Percentiles rank a stretch among this genome's conserved stretches.
phyloP scores from a whole-genome alignment of 495 filamentous ascomycete genomes.

The Chaetomidium leptoderma region DNA sequence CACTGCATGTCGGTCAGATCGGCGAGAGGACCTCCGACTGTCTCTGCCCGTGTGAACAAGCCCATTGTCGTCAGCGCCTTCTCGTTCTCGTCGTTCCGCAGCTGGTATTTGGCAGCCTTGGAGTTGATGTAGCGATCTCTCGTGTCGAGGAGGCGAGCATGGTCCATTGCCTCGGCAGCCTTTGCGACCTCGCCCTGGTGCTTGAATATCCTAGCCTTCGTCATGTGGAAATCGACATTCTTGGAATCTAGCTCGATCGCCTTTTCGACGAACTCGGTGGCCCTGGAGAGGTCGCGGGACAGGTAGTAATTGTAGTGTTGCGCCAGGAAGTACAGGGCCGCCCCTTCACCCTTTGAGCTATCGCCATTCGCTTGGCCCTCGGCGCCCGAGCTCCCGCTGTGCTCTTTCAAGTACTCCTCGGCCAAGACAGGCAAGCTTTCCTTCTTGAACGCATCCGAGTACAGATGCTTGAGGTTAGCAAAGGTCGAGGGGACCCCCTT shows the following conservation, averaged over 20 bases:
- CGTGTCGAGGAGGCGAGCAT: conserved; percentile 76
- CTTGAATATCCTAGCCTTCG: conserved; percentile 91
- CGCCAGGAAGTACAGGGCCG: conserved; percentile 84
- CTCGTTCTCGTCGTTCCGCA: conserved; percentile 87
- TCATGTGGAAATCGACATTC: conserved; percentile 90
- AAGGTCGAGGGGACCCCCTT: conserved; percentile 97
- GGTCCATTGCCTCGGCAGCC: conserved; percentile 83
- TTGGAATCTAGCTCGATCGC: conserved; percentile 71
- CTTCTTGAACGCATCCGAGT: conserved; percentile 70
- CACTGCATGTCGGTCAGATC: conserved; percentile 99
- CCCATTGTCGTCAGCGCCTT: conserved; percentile 82
- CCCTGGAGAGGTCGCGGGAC: conserved; percentile 77
- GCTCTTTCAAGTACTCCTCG: conserved; percentile 65
- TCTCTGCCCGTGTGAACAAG: conserved; percentile 85
- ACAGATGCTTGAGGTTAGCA: conserved; percentile 90
- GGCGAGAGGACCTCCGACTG: conserved; percentile 77
- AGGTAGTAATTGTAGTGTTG: conserved; percentile 95
- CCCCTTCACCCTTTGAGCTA: conserved; percentile 63
- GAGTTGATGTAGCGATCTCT: conserved; percentile 97
- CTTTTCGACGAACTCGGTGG: conserved; percentile 76
- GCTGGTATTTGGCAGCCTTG: conserved; percentile 94
- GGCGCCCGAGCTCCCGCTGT: conserved; percentile 41
- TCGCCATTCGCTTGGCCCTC: conserved; percentile 49
- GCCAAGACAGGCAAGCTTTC: conserved; percentile 69
- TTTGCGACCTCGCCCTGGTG: conserved; percentile 76